Conservation (phyloP, 2,329 filamentous ascomycete species). For the Shiraia sp. region DNA sequence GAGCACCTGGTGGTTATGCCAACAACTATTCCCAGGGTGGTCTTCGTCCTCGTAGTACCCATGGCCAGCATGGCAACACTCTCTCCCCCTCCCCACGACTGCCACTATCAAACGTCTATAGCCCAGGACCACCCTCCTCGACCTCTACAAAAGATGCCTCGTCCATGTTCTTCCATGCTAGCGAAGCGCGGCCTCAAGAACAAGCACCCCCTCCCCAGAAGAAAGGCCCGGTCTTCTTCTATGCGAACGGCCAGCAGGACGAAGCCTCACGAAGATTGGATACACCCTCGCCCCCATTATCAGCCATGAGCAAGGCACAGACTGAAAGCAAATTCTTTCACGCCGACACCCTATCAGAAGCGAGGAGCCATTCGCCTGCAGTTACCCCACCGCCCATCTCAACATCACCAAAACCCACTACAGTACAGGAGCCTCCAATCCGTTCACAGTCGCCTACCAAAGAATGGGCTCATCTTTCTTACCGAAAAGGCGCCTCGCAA, state of each 20-base stretch:
- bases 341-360: conserved; percentile 59
- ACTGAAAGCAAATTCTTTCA: conserved; percentile 69
- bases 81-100: conserved; percentile 27
- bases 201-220: conserved; percentile 40
- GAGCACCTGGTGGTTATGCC: conserved; percentile 27
- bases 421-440: conserved; percentile 20
- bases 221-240: conserved; percentile 56
- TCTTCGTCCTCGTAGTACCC: conserved; percentile 46
- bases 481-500: conserved; percentile 55
- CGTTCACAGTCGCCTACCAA: conserved; percentile 52
- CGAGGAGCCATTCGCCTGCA: conserved; percentile 39
- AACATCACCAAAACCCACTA: conserved; percentile 25
- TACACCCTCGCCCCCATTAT: conserved; percentile 42
- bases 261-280: conserved; percentile 22
- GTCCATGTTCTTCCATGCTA: conserved; percentile 90
- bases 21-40: conserved; percentile 19
- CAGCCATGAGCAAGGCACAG: conserved; percentile 26
- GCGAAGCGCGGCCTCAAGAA: conserved; percentile 61
- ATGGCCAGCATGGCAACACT: conserved; percentile 28
- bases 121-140: conserved; percentile 27
- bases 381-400: conserved; percentile 35
- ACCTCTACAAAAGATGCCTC: conserved; percentile 36
- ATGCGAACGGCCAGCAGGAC: conserved; percentile 55
- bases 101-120: conserved; percentile 30
- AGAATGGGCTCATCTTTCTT: conserved; percentile 54